Base-by-base conservation (phyloP, 2,329 filamentous ascomycete species). In the Colletotrichum brevisporum region DNA sequence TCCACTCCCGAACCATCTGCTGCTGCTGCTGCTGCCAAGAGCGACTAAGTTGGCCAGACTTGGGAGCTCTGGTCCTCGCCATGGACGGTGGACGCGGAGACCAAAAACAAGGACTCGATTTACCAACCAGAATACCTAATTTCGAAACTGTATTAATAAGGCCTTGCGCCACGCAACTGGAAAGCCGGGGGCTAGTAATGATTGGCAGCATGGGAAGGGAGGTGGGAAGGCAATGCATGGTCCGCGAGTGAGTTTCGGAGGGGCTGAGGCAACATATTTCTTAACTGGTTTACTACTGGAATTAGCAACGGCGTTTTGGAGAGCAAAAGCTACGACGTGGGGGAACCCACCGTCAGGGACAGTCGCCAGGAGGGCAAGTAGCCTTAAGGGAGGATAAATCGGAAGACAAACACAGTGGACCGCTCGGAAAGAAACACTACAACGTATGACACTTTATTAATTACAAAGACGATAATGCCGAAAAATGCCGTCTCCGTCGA, bases 131-230 rank as follows among this genome's bases (percentile, higher is more conserved):
- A 41, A 41, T 15, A 50, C 55, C 26, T 69, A 67, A 66, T 67
- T 55, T 60, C 62, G 18, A 69, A 52, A 60, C 12, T 69, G 67
- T 66, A 69, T 69, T 69, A 69, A 66, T 60, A 52, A 67, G 9
- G 45, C 62, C 16, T 24, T 16, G 56, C 39, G 43, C 39, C 45
- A 50, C 36, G 16, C 43, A 45, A 51, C 62, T 31, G 15, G 4
- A 39, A 61, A 41, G 62, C 51, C 21, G 55, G 36, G 36, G 51
- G 55, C 62, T 67, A 31, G 16, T 61, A 61, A 69, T 61, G 67
- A 69, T 51, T 21, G 62, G 50, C 43, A 31, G 36, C 53, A 52
- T 39, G 13, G 31, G 62, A 47, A 21, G 54, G 26, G 27, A 47
- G 48, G 26, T 26, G 36, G 36, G 31, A 27, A 36, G 31, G 15